Conservation (phyloP, 768 basidiomycete genomes). For the Psilocybe azurescens region DNA sequence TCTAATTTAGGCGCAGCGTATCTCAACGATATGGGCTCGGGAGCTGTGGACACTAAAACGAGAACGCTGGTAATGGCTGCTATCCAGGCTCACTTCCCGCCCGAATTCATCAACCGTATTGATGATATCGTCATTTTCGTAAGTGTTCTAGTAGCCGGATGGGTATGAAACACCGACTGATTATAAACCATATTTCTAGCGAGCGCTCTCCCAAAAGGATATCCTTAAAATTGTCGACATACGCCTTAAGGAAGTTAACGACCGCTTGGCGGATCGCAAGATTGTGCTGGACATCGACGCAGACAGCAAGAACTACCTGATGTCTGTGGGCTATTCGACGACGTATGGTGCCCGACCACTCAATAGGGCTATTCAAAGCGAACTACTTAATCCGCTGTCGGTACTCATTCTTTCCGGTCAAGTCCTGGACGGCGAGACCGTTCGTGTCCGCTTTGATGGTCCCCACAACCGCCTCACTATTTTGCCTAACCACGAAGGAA, state of each 20-base stretch:
- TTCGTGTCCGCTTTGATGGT: conserved; percentile 78
- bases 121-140: conserved; percentile 86
- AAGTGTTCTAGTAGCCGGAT: conserved; percentile 28
- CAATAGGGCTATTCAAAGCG: conserved; percentile 89
- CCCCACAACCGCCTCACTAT: conserved; percentile 80
- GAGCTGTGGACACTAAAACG: conserved; percentile 65
- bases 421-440: conserved; percentile 81
- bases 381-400: conserved; percentile 91
- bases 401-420: conserved; percentile 83
- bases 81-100: conserved; percentile 86
- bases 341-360: conserved; percentile 92
- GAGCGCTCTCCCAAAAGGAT: conserved; percentile 75
- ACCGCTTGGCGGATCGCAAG: conserved; percentile 79
- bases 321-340: conserved; percentile 78
- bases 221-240: conserved; percentile 89
- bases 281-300: conserved; percentile 79
- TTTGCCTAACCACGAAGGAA: conserved; percentile 81
- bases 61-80: conserved; percentile 75
- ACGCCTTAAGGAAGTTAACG: conserved; percentile 84
- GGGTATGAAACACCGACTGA: background rate
- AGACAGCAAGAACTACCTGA: conserved; percentile 78
- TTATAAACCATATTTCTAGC: conserved; percentile 49
- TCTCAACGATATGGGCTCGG: conserved; percentile 77
- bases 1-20: conserved; percentile 86
- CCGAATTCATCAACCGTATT: conserved; percentile 91